These are phyloP conservation scores for Cladophialophora immunda DNA, from an alignment of 2,329 filamentous ascomycete species.

Conservation along the genomic window DNA sequence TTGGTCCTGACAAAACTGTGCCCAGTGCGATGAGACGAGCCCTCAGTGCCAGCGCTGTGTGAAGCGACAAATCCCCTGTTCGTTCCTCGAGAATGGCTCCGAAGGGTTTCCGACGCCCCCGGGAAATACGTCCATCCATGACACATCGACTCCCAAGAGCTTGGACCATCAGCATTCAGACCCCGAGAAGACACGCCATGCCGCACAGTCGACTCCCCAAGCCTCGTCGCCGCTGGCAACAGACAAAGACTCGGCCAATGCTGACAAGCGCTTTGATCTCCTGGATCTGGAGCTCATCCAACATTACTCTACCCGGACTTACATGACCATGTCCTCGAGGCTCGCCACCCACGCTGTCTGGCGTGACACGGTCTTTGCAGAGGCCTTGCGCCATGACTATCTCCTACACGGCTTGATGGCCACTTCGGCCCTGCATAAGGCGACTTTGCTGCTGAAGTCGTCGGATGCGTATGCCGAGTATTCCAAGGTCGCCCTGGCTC, in stretches of 20 bases:
- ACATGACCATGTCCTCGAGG: slow-evolving; percentile 42
- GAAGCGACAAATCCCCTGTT: slow-evolving; percentile 41
- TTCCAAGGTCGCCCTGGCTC: slow-evolving; percentile 38
- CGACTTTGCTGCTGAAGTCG: slow-evolving; percentile 41
- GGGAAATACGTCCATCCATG: slow-evolving; percentile 23
- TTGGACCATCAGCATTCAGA: slow-evolving; percentile 33
- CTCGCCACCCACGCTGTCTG: slow-evolving; percentile 46
- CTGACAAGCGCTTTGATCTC: slow-evolving; percentile 39
- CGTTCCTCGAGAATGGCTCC: slow-evolving; percentile 38
- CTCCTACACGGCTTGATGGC: slow-evolving; percentile 54
- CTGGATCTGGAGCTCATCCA: slow-evolving; percentile 56
- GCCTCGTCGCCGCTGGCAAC: slow-evolving; percentile 17
- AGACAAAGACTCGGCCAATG: slow-evolving; percentile 2
- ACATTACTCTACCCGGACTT: slow-evolving; percentile 53
- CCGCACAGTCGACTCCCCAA: slow-evolving; percentile 7
- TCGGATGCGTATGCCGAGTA: slow-evolving; percentile 40
- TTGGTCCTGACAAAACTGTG: slow-evolving; percentile 3
- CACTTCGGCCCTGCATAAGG: slow-evolving; percentile 52
- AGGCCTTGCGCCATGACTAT: slow-evolving; percentile 52
- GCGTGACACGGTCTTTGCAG: slow-evolving; percentile 52
- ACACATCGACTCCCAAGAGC: slow-evolving; percentile 34
- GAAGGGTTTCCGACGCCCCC: slow-evolving; percentile 31
- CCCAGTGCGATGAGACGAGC: slow-evolving; percentile 40
- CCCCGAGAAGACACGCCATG: slow-evolving; percentile 24
- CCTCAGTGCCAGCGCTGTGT: slow-evolving; percentile 41